Conservation (phyloP, 176 grass and related monocot species). For the Phragmites australis region DNA sequence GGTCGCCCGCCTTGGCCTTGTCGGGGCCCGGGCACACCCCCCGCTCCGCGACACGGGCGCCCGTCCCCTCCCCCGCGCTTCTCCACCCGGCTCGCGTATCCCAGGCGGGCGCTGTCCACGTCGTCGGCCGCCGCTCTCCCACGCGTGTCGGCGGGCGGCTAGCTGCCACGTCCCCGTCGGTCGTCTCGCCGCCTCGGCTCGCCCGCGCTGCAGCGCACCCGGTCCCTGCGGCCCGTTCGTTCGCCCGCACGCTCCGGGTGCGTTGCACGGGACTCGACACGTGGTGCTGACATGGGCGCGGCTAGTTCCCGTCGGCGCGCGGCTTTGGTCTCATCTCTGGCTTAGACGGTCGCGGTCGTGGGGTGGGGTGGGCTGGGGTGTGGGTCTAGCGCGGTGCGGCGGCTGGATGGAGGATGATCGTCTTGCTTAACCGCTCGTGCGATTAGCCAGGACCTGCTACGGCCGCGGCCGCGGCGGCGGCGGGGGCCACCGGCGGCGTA, state of each 20-base stretch:
- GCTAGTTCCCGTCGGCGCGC: background rate
- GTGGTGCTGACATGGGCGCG: background rate
- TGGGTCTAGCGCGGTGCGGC: background rate
- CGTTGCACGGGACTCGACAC: background rate
- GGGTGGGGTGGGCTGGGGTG: too few relatives aligned
- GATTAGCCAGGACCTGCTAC: too few relatives aligned
- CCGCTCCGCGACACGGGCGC: background rate
- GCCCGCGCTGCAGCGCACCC: background rate
- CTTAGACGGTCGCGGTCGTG: background rate
- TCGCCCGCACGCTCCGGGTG: background rate
- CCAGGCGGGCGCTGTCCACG: background rate
- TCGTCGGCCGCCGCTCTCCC: slow-evolving; percentile 39
- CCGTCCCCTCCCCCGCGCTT: background rate
- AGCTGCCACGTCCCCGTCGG: background rate
- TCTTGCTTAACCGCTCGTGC: too few relatives aligned
- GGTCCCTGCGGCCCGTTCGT: background rate
- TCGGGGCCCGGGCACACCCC: background rate
- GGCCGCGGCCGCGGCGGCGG: background rate
- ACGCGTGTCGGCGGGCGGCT: slow-evolving; percentile 2
- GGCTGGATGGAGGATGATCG: too few relatives aligned
- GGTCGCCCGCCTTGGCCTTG: slow-evolving; percentile 18
- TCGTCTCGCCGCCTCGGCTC: background rate
- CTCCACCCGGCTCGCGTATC: background rate
- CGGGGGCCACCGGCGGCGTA: too few relatives aligned
- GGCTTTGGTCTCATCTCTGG: background rate